A percentile compares a stretch with the other conserved stretches of the same genome.
Evolutionary conservation across 2,329 filamentous ascomycete genomes (phyloP).

Genomic region (Aspergillus fijiensis): DNA sequence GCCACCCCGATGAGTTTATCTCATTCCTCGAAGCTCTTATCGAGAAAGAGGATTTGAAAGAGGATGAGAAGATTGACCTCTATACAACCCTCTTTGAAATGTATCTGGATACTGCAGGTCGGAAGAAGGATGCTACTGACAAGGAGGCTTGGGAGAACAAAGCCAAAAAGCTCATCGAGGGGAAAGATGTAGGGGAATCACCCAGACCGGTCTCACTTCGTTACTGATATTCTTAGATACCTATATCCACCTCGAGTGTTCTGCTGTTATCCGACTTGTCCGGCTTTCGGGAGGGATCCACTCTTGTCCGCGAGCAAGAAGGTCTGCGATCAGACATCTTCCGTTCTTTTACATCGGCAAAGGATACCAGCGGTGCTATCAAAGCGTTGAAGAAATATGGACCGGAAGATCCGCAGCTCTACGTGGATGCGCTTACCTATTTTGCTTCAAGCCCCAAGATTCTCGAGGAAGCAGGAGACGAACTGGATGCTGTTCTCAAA

Average conservation of each 20-base stretch:
- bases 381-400: slow-evolving; percentile 90
- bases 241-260: slow-evolving; percentile 93
- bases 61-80: slow-evolving; percentile 77
- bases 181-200: slow-evolving; percentile 58
- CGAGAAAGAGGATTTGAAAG: slow-evolving; percentile 66
- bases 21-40: slow-evolving; percentile 87
- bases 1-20: slow-evolving; percentile 89
- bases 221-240: slow-evolving; percentile 45
- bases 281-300: slow-evolving; percentile 84
- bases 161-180: slow-evolving; percentile 83
- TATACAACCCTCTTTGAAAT: slow-evolving; percentile 97
- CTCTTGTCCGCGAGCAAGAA: slow-evolving; percentile 89
- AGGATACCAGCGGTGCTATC: slow-evolving; percentile 87
- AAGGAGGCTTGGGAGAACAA: slow-evolving; percentile 84
- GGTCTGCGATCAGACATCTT: slow-evolving; percentile 94
- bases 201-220: neutral
- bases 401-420: slow-evolving; percentile 83
- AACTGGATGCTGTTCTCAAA: slow-evolving; percentile 74
- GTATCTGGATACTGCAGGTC: slow-evolving; percentile 86
- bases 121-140: slow-evolving; percentile 64
- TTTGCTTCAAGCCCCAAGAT: slow-evolving; percentile 82
- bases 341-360: slow-evolving; percentile 87
- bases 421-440: slow-evolving; percentile 88
- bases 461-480: slow-evolving; percentile 82
- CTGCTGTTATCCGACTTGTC: slow-evolving; percentile 88